A percentile compares a stretch with the other conserved stretches of the same genome.
These are phyloP conservation scores for Carex parvula DNA, from an alignment of 176 grass and related monocot species.

Conservation along the genomic window DNA sequence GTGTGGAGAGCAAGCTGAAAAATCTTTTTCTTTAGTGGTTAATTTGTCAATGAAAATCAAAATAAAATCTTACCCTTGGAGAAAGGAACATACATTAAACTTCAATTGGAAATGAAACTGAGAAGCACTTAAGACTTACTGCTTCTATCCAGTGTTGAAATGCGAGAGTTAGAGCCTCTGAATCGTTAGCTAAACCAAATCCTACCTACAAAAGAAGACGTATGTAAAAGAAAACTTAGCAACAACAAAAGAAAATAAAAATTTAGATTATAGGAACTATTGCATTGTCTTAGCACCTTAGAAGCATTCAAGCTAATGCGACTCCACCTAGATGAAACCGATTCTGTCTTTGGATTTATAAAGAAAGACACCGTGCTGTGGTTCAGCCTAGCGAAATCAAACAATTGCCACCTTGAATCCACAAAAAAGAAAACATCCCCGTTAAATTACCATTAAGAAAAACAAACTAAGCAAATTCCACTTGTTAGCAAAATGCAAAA, in stretches of 20 bases:
- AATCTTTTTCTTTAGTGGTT: constrained; percentile 22
- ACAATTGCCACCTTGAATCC: constrained; percentile 52
- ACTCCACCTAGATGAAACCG: constrained; percentile 37
- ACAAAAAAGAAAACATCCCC: not conserved
- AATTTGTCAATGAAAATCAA: constrained; percentile 18
- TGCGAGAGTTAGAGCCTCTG: constrained; percentile 65
- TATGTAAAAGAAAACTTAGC: not conserved
- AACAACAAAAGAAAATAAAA: not conserved
- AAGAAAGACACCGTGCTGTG: constrained; percentile 53
- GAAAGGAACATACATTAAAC: constrained; percentile 20
- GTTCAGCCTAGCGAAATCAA: constrained; percentile 45
- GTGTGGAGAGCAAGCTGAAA: not conserved
- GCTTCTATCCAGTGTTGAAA: constrained; percentile 99
- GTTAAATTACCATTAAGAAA: not conserved
- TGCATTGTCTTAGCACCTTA: constrained; percentile 23
- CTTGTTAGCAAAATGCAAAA: not conserved
- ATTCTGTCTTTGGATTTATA: constrained; percentile 31
- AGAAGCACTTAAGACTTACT: constrained; percentile 45
- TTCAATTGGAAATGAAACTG: constrained; percentile 5
- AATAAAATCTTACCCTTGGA: constrained; percentile 22
- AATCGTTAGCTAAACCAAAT: constrained; percentile 66
- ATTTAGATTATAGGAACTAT: not conserved
- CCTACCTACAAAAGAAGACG: constrained; percentile 48
- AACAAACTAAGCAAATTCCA: constrained; percentile 4
- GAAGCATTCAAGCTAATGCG: constrained; percentile 45